Evolutionary conservation across 352 stramenopile species (phyloP).

Genomic region (Phytophthora quininea): DNA sequence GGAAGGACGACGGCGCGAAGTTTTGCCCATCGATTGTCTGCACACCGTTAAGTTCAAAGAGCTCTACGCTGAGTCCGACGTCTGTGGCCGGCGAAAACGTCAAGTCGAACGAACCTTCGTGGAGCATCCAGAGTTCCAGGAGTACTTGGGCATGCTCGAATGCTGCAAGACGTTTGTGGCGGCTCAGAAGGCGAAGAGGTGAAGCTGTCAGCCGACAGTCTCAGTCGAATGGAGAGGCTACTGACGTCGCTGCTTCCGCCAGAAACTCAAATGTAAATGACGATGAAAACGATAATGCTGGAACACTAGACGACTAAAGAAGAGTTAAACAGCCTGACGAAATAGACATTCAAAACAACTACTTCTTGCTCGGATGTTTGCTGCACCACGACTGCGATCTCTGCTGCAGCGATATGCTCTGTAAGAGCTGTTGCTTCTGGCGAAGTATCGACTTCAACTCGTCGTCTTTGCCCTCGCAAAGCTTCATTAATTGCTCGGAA

Average conservation of each 20-base stretch:
- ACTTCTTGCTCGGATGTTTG: too few relatives aligned
- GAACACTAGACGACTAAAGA: too few relatives aligned
- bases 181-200: conserved; percentile 30
- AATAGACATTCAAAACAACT: too few relatives aligned
- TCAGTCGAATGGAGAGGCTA: conserved; percentile 55
- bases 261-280: conserved; percentile 17
- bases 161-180: conserved; percentile 41
- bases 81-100: conserved; percentile 25
- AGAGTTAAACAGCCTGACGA: too few relatives aligned
- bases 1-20: conserved; percentile 43
- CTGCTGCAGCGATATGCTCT: too few relatives aligned
- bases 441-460: too few relatives aligned
- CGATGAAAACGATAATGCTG: conserved; percentile 5
- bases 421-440: too few relatives aligned
- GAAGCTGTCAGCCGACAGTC: conserved; percentile 35
- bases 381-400: too few relatives aligned
- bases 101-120: conserved; percentile 20
- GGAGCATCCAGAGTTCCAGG: conserved; percentile 48
- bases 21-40: conserved; percentile 41
- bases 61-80: conserved; percentile 25
- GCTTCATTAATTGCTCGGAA: too few relatives aligned
- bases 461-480: too few relatives aligned
- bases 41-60: conserved; percentile 12
- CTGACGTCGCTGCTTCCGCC: conserved; percentile 50
- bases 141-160: conserved; percentile 51